phyloP scores from a whole-genome alignment of 2,329 filamentous ascomycete species.

The Tolypocladium tropicale region DNA sequence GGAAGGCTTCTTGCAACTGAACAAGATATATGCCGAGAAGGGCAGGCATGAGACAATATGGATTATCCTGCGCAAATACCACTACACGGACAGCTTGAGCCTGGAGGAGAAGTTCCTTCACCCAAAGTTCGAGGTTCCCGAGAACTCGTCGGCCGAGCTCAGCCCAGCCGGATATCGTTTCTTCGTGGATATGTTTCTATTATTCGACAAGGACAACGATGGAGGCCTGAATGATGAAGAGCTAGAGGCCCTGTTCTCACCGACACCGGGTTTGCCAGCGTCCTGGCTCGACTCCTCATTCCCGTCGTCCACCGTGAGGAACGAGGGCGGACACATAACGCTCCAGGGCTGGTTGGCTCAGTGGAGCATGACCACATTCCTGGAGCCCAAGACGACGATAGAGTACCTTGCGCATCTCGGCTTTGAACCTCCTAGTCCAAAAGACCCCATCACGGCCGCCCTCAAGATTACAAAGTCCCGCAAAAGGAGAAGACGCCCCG shows the following conservation, averaged over 20 bases:
- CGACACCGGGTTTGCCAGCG: slow-evolving; percentile 77
- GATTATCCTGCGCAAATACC: slow-evolving; percentile 90
- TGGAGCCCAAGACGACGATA: slow-evolving; percentile 87
- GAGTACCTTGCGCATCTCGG: slow-evolving; percentile 95
- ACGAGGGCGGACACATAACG: slow-evolving; percentile 91
- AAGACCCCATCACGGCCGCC: slow-evolving; percentile 68
- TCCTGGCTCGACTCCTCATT: slow-evolving; percentile 88
- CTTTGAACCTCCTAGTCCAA: slow-evolving; percentile 73
- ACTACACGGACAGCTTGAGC: slow-evolving; percentile 91
- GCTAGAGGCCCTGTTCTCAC: slow-evolving; percentile 77
- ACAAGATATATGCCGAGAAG: slow-evolving; percentile 95
- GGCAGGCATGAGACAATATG: slow-evolving; percentile 96
- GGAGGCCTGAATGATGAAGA: slow-evolving; percentile 84
- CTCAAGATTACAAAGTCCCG: slow-evolving; percentile 88
- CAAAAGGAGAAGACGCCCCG: slow-evolving; percentile 71
- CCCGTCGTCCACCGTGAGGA: slow-evolving; percentile 85
- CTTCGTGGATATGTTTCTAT: slow-evolving; percentile 89
- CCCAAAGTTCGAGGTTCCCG: slow-evolving; percentile 88
- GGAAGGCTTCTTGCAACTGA: slow-evolving; percentile 76
- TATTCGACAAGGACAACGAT: slow-evolving; percentile 96
- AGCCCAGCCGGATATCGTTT: slow-evolving; percentile 93
- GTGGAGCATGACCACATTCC: slow-evolving; percentile 99
- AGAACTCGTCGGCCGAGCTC: slow-evolving; percentile 84
- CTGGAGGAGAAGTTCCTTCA: slow-evolving; percentile 85
- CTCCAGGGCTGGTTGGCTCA: slow-evolving; percentile 96